Conservation (phyloP, 2,329 filamentous ascomycete genomes). For the Calycina herbarum region DNA sequence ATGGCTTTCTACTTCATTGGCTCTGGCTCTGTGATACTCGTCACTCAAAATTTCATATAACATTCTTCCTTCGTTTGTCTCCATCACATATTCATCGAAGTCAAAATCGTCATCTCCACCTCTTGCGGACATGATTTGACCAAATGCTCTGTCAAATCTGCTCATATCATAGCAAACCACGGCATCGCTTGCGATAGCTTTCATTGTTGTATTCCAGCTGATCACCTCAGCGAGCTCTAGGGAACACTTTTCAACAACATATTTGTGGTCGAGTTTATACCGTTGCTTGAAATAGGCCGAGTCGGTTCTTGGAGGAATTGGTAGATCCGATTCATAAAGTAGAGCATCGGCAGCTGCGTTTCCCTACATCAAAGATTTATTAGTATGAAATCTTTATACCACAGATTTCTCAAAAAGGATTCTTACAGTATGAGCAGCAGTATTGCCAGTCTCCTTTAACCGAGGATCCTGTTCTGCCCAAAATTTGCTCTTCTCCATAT, state of each 20-base stretch:
- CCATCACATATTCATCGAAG: background rate
- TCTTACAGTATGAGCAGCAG: background rate
- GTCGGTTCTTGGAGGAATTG: background rate
- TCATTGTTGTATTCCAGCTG: background rate
- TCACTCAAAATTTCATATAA: background rate
- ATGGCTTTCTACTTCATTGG: background rate
- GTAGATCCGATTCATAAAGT: background rate
- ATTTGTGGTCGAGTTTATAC: background rate
- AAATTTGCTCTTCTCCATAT: background rate
- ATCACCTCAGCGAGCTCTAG: background rate
- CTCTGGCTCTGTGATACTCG: background rate
- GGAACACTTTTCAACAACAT: slow-evolving; percentile 3
- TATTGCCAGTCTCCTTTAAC: background rate
- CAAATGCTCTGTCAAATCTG: background rate
- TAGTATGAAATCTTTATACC: background rate
- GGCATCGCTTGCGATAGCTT: background rate
- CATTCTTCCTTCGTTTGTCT: background rate
- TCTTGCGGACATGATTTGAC: background rate
- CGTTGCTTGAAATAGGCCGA: background rate
- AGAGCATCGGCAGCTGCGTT: background rate
- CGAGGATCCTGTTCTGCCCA: background rate
- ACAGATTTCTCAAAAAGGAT: background rate
- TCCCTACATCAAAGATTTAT: background rate
- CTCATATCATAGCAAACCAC: background rate
- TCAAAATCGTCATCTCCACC: background rate